Percentiles rank a stretch among this genome's conserved stretches.
Conservation (phyloP, 208 protist species). For the Trypanosomatidae sp. region DNA sequence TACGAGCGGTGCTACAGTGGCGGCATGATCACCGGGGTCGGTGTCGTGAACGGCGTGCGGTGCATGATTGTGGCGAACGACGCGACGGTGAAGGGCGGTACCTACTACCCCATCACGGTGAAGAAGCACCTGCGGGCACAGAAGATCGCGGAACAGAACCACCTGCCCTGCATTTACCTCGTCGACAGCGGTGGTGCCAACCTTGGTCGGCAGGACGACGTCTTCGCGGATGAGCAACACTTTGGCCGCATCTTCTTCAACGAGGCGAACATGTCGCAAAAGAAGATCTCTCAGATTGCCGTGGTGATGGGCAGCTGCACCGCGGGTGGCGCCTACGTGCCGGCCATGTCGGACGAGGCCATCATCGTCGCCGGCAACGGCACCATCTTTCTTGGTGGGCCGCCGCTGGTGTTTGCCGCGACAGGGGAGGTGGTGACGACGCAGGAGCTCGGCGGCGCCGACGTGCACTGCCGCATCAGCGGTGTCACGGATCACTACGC, state of each 20-base stretch:
- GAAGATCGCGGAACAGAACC: constrained; percentile 95
- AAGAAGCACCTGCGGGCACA: constrained; percentile 98
- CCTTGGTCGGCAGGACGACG: constrained; percentile 90
- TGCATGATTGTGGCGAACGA: constrained; percentile 98
- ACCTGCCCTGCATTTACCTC: constrained; percentile 97
- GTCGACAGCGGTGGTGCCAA: constrained; percentile 97
- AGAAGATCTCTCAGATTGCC: no score
- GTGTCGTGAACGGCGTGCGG: constrained; percentile 71
- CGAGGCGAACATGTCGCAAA: constrained; percentile 97
- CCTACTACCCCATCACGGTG: constrained; percentile 98
- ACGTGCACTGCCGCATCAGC: constrained; percentile 90
- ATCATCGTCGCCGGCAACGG: constrained; percentile 94
- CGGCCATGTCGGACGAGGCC: constrained; percentile 95
- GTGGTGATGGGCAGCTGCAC: constrained; percentile 98
- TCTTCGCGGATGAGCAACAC: constrained; percentile 96
- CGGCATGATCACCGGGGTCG: constrained; percentile 95
- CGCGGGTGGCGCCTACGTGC: constrained; percentile 96
- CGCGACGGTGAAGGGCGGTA: constrained; percentile 97
- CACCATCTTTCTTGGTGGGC: constrained; percentile 97
- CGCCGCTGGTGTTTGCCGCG: constrained; percentile 93
- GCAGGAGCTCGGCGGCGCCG: constrained; percentile 95
- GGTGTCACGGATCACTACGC: constrained; percentile 95
- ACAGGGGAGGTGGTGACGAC: constrained; percentile 93
- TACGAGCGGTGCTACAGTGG: constrained; percentile 83
- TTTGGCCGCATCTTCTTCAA: constrained; percentile 99